Percentiles rank a stretch among this genome's conserved stretches.
Evolutionary conservation across 495 filamentous ascomycete species (phyloP).

Genomic region (Aspergillus funiculosus): DNA sequence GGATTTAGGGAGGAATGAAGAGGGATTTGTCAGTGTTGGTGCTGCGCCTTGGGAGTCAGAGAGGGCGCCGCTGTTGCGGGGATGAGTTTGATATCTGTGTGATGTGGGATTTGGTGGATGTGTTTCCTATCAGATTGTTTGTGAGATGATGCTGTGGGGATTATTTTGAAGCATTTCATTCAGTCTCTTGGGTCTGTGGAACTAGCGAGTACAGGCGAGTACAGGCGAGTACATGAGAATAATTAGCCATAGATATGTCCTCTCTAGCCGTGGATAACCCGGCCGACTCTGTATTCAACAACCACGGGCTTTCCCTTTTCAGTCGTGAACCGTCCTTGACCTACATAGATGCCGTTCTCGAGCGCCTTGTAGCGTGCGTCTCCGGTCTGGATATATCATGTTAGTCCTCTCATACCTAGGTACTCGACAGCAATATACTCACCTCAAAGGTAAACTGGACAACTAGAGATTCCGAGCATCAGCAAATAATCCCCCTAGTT

Average conservation of each 20-base stretch:
- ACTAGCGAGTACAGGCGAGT: not conserved
- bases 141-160: no score
- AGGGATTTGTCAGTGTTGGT: no score
- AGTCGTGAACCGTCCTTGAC: conserved; percentile 48
- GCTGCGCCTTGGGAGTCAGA: no score
- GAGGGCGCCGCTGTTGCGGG: no score
- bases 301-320: conserved; percentile 47
- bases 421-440: not conserved
- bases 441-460: conserved; percentile 49
- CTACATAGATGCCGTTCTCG: conserved; percentile 50
- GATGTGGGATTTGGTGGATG: no score
- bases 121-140: no score
- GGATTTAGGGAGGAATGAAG: no score
- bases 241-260: not conserved
- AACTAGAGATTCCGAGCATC: conserved; percentile 28
- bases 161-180: no score
- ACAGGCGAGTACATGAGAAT: conserved; percentile 12
- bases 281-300: conserved; percentile 57
- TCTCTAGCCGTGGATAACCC: conserved; percentile 33
- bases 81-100: no score
- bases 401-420: not conserved
- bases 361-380: conserved; percentile 45
- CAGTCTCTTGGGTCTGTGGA: not conserved
- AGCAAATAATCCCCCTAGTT: not conserved
- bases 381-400: conserved; percentile 31